phyloP scores from a whole-genome alignment of 2,329 filamentous ascomycete genomes.

The Exophiala aquamarina region DNA sequence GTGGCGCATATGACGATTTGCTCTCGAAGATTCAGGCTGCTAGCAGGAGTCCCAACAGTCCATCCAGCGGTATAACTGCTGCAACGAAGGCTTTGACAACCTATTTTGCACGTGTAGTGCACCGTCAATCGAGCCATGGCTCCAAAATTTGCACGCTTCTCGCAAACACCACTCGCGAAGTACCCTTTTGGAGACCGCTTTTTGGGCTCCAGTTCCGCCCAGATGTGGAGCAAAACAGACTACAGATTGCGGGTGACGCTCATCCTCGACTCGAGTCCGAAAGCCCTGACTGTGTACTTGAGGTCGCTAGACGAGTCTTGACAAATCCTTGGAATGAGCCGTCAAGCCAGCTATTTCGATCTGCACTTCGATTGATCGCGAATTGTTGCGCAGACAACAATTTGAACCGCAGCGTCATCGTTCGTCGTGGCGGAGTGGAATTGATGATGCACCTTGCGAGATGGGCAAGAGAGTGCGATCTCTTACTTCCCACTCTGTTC shows the following conservation, averaged over 20 bases:
- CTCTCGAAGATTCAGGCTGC: not conserved
- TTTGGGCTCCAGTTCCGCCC: slow-evolving; percentile 15
- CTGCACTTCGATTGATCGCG: slow-evolving; percentile 24
- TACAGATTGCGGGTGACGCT: slow-evolving; percentile 1
- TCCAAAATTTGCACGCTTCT: slow-evolving; percentile 9
- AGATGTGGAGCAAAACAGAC: not conserved
- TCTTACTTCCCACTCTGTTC: slow-evolving; percentile 25
- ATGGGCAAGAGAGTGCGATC: slow-evolving; percentile 16
- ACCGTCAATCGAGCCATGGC: not conserved
- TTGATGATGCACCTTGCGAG: slow-evolving; percentile 14
- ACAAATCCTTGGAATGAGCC: not conserved
- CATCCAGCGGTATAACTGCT: not conserved
- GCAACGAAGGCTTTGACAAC: slow-evolving; percentile 2
- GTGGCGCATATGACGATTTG: not conserved
- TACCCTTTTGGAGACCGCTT: slow-evolving; percentile 20
- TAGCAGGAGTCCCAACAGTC: not conserved
- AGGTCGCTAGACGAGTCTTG: slow-evolving; percentile 21
- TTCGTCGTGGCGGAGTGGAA: slow-evolving; percentile 20
- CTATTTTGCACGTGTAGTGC: slow-evolving; percentile 4
- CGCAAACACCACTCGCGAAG: slow-evolving; percentile 19
- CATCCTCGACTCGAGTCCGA: no score
- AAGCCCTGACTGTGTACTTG: slow-evolving; percentile 22
- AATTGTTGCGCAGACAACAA: slow-evolving; percentile 30
- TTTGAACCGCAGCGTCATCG: slow-evolving; percentile 23
- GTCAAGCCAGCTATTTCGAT: slow-evolving; percentile 8